Evolutionary conservation across 192 early-diverging fungal species (phyloP), one percentile per base, ranked within the genome.

Genomic region (Linderina pennispora): DNA sequence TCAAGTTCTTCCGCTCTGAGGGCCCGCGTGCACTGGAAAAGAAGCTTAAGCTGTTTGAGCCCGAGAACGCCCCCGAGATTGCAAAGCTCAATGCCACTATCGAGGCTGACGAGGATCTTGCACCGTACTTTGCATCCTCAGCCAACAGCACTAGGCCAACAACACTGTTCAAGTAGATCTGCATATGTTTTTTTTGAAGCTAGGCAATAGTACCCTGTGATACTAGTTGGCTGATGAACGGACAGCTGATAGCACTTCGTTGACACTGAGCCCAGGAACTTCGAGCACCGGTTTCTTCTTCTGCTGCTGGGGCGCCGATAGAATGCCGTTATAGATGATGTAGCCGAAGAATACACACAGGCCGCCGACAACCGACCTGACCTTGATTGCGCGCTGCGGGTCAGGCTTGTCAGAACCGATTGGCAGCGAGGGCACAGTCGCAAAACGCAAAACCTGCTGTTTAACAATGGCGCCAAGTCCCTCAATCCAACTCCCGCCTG

Each of bases 261-360:
- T n/a, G n/a, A n/a, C n/a, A n/a, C n/a, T n/a, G n/a, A n/a, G n/a
- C n/a, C n/a, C n/a, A n/a, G n/a, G n/a, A n/a, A n/a, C n/a, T n/a
- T n/a, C n/a, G n/a, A n/a, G n/a, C n/a, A n/a, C n/a, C n/a, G n/a
- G n/a, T n/a, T n/a, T n/a, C n/a, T n/a, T n/a, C n/a, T n/a, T n/a
- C n/a, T n/a, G n/a, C n/a, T n/a, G 21, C 22, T 23, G 33, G 1
- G 65, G 49, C 2, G 42, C 18, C 4, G 58, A 54, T n/a, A 62
- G 32, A 17, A 58, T 50, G 16, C 50, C 60, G 32, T 70, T 62
- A 28, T 62, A 62, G 6, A 70, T 53, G 26, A 62, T 23, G 23
- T 70, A 70, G 15, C 55, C 66, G 15, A 62, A 33, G 40, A 70
- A 70, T 1, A 58, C 49, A 22, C 55, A 48, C 35, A 62, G 23